Conservation (phyloP, 257 asterid species). For the Capsicum baccatum region DNA sequence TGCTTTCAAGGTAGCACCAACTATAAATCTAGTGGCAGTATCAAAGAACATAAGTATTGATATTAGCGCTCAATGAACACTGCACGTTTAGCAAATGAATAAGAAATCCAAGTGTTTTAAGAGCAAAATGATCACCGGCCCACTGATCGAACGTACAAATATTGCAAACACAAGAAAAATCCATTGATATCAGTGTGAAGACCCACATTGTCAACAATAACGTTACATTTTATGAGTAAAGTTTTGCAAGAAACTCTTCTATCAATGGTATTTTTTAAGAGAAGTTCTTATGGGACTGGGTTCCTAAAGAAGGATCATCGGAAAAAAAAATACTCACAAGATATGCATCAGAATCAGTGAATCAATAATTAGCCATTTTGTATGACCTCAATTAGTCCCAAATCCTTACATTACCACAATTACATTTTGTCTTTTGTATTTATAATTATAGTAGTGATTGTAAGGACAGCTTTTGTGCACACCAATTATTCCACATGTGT, state of each 20-base stretch:
- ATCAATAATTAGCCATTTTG: neutral
- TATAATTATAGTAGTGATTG: neutral
- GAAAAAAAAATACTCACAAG: neutral
- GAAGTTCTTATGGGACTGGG: neutral
- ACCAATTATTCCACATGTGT: neutral
- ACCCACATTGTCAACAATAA: conserved; percentile 12
- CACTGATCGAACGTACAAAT: neutral
- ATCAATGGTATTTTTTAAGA: neutral
- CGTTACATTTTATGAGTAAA: neutral
- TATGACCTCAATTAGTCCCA: neutral
- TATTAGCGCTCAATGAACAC: neutral
- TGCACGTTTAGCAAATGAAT: neutral
- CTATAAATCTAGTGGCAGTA: neutral
- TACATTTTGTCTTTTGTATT: neutral
- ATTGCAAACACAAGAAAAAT: neutral
- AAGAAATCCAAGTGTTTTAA: neutral
- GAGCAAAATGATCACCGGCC: neutral
- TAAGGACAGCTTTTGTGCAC: neutral
- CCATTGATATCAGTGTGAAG: neutral
- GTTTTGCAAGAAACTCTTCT: neutral
- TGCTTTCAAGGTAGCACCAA: neutral
- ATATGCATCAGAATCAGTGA: neutral
- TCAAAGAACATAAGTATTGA: neutral
- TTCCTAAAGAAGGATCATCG: neutral
- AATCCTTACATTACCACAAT: neutral